These are phyloP conservation scores for Clathrospora elynae DNA, from an alignment of 2,329 filamentous ascomycete genomes.

Conservation along the genomic window DNA sequence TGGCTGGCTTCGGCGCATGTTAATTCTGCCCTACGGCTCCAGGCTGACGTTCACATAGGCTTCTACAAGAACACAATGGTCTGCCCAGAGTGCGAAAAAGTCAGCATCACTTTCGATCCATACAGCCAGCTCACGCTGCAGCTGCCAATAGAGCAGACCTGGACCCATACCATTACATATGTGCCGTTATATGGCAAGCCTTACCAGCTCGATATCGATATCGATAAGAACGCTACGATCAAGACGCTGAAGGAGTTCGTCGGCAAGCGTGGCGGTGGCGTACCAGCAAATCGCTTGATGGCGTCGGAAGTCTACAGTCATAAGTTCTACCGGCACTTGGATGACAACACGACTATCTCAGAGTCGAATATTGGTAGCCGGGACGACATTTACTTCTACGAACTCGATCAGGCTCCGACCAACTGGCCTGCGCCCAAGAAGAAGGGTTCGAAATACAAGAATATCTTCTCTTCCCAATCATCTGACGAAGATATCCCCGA, in stretches of 20 bases:
- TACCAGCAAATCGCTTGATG: conserved; percentile 68
- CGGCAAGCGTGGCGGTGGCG: conserved; percentile 58
- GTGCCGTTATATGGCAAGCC: conserved; percentile 75
- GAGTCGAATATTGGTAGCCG: conserved; percentile 68
- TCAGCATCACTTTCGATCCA: conserved; percentile 98
- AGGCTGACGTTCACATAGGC: conserved; percentile 3
- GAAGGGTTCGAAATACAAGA: conserved; percentile 50
- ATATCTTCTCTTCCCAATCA: conserved; percentile 53
- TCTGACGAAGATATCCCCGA: conserved; percentile 55
- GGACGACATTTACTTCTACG: conserved; percentile 73
- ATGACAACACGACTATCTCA: conserved; percentile 67
- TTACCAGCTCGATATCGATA: conserved; percentile 74
- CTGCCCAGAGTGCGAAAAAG: conserved; percentile 87
- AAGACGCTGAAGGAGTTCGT: conserved; percentile 68
- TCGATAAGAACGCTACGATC: conserved; percentile 76
- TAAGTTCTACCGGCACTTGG: conserved; percentile 85
- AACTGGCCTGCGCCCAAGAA: conserved; percentile 70
- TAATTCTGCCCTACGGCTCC: background rate
- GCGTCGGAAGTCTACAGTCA: conserved; percentile 80
- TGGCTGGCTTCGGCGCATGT: background rate
- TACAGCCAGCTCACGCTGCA: conserved; percentile 95
- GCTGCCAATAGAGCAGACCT: conserved; percentile 83
- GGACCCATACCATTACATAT: conserved; percentile 75
- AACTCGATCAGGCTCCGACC: conserved; percentile 78
- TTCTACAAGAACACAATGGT: conserved; percentile 98